Conservation (phyloP, 176 grass and related monocot species). For the Phyllostachys edulis region DNA sequence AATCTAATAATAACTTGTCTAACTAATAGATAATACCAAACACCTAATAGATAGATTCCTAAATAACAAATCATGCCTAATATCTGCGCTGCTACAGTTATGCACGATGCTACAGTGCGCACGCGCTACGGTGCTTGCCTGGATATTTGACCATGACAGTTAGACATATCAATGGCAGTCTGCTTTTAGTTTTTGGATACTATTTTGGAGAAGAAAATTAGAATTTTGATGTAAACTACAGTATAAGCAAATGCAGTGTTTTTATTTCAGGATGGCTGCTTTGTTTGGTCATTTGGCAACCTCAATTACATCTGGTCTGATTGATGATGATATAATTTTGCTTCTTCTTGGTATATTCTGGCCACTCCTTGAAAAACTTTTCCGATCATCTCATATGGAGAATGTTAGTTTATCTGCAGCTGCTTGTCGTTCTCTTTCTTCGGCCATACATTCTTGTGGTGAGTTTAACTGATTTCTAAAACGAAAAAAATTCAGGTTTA, state of each 20-base stretch:
- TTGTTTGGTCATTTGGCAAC: constrained; percentile 69
- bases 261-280: constrained; percentile 72
- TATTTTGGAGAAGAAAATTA: neutral
- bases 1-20: too few relatives aligned
- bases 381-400: constrained; percentile 80
- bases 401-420: constrained; percentile 71
- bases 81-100: too few relatives aligned
- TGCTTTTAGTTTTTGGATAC: neutral
- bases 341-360: constrained; percentile 79
- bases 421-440: constrained; percentile 84
- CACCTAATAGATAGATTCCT: too few relatives aligned
- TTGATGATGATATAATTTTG: constrained; percentile 73
- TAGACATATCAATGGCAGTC: neutral
- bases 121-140: too few relatives aligned
- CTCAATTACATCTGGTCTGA: constrained; percentile 44
- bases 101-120: too few relatives aligned
- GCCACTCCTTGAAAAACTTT: constrained; percentile 91
- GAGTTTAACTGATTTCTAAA: constrained; percentile 30
- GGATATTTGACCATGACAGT: too few relatives aligned
- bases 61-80: too few relatives aligned
- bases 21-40: too few relatives aligned
- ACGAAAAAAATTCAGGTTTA: constrained; percentile 25
- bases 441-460: constrained; percentile 84
- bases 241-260: constrained; percentile 20
- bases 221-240: constrained; percentile 1